Evolutionary conservation across 345 rosid genomes (phyloP).

Genomic region (Erucastrum elatum): DNA sequence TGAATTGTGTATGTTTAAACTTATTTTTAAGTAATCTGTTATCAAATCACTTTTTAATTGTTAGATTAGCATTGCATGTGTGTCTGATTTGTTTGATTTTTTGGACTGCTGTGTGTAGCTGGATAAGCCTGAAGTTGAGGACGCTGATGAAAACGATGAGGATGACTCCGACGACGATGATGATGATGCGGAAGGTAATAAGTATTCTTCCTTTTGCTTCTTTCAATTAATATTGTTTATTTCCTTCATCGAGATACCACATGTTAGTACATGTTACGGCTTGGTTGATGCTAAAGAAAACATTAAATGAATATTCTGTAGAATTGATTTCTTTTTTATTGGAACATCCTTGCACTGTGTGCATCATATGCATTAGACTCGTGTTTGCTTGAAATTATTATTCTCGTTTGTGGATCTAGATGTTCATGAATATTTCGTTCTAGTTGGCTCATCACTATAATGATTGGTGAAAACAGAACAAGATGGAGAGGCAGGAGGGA

Average conservation of each 20-base stretch:
- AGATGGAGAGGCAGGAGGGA: slow-evolving; percentile 67
- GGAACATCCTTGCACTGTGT: too few relatives aligned
- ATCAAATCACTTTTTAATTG: background rate
- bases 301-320: too few relatives aligned
- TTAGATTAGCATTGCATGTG: background rate
- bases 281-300: too few relatives aligned
- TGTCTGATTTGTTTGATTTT: background rate
- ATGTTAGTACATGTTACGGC: background rate
- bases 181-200: slow-evolving; percentile 64
- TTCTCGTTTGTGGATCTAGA: too few relatives aligned
- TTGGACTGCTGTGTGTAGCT: slow-evolving; percentile 38
- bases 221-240: background rate
- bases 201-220: too few relatives aligned
- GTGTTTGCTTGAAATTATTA: too few relatives aligned
- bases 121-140: slow-evolving; percentile 76
- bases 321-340: too few relatives aligned
- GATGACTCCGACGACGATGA: slow-evolving; percentile 66
- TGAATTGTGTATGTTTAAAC: background rate
- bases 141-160: slow-evolving; percentile 62
- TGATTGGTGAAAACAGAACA: slow-evolving; percentile 31
- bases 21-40: too few relatives aligned
- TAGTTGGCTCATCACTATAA: background rate
- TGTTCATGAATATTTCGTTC: too few relatives aligned
- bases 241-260: background rate
- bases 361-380: too few relatives aligned